Base-by-base conservation (phyloP, 2,329 filamentous ascomycete genomes). In the Phoma herbarum region DNA sequence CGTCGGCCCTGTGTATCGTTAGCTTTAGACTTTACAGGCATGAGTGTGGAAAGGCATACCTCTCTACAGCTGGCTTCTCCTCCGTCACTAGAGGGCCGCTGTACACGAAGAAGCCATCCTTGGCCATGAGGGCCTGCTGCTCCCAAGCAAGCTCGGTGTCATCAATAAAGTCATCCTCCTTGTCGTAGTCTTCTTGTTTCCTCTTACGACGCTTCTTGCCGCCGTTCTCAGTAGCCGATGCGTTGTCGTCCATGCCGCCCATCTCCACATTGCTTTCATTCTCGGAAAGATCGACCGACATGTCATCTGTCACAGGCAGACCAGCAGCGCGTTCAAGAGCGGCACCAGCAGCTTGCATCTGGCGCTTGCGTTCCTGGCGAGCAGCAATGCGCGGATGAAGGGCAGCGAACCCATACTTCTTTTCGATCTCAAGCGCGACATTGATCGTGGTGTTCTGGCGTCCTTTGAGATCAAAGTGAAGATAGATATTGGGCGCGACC, bases 31-130 rank as follows among this genome's bases (percentile, higher is more conserved):
- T 29, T 8, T 16, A 5, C n/a, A 29, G 10, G 26, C 16, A 7
- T 39, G 31, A 16, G 14, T 2, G 10, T 23, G n/a, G 10, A 2
- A 2, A 16, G 7, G 80, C 78, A 71, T 80, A 87, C 85, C 85
- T 82, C 72, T 90, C 87, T 48, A 88, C 82, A 54, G 84, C 79
- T 39, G 86, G 82, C 78, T 95, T 94, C 79, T 96, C 91, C 77
- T 96, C 93, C 5, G 90, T 90, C 22, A 98, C 86, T 45, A 99
- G 82, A 9, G 94, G 94, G 3, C 95, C 95, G 60, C 92, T 96
- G 78, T 97, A 99, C 1, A 99, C 95, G 75, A 98, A 99, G 81
- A 98, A 99, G 1, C 95, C 95, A 74, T 98, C 95, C 68, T 94
- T 92, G 66, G 92, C 94, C 45, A 95, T 93, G 4, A 94, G 93